Conservation (phyloP, 2,329 filamentous ascomycete genomes). For the Colletotrichum incanum region DNA sequence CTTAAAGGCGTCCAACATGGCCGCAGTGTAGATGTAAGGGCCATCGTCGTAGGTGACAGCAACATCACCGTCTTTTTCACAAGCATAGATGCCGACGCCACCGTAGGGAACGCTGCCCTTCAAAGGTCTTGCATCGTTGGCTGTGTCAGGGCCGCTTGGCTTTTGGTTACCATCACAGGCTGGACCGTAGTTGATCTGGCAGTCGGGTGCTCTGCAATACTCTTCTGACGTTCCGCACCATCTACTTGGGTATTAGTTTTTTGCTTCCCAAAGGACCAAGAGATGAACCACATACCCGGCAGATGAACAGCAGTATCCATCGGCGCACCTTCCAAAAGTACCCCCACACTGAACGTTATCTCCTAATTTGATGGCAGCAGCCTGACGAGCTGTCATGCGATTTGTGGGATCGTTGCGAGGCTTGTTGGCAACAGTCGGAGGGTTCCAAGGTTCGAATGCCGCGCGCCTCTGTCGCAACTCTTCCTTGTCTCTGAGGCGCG, state of each 20-base stretch:
- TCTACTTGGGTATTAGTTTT: constrained; percentile 4
- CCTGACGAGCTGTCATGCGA: constrained; percentile 44
- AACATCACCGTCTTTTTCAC: constrained; percentile 50
- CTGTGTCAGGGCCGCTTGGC: constrained; percentile 48
- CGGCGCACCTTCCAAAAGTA: constrained; percentile 49
- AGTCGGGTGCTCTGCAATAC: constrained; percentile 49
- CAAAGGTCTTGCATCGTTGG: constrained; percentile 45
- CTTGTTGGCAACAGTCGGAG: constrained; percentile 45
- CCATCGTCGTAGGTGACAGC: constrained; percentile 58
- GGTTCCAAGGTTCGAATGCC: constrained; percentile 48
- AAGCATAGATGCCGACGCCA: constrained; percentile 53
- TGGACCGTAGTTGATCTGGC: constrained; percentile 50
- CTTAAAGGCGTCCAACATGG: constrained; percentile 55
- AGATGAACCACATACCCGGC: constrained; percentile 47
- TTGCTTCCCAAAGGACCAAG: background rate
- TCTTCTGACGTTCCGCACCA: constrained; percentile 50
- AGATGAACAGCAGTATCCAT: constrained; percentile 53
- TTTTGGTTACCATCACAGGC: constrained; percentile 51
- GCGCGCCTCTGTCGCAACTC: constrained; percentile 29
- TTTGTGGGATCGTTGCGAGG: constrained; percentile 11
- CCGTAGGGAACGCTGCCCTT: constrained; percentile 50
- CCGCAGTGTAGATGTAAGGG: constrained; percentile 53
- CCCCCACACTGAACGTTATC: constrained; percentile 49
- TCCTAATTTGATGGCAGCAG: background rate
- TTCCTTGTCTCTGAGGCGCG: background rate